phyloP scores from a whole-genome alignment of 2,329 filamentous ascomycete species.

The Aspergillus proliferans region DNA sequence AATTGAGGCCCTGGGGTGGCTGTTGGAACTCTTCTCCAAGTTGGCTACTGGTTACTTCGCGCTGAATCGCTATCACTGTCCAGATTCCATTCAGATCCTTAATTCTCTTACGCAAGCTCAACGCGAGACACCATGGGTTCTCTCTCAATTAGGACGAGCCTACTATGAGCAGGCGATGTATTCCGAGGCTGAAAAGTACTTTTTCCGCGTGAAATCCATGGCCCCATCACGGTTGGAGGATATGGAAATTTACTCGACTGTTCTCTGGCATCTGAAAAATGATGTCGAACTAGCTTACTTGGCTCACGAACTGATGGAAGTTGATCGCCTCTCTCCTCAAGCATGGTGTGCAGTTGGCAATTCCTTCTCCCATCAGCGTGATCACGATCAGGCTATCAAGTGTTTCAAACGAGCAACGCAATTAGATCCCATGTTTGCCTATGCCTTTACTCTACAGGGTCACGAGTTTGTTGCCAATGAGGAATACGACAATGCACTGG shows the following conservation, averaged over 20 bases:
- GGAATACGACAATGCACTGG: slow-evolving; percentile 90
- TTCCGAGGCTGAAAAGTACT: slow-evolving; percentile 77
- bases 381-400: slow-evolving; percentile 88
- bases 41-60: slow-evolving; percentile 74
- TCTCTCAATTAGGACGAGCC: slow-evolving; percentile 82
- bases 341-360: slow-evolving; percentile 96
- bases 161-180: slow-evolving; percentile 89
- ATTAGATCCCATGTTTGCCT: slow-evolving; percentile 82
- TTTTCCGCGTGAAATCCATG: slow-evolving; percentile 69
- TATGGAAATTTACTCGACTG: slow-evolving; percentile 97
- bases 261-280: slow-evolving; percentile 96
- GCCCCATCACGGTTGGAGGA: slow-evolving; percentile 80
- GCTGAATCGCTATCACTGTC: slow-evolving; percentile 70
- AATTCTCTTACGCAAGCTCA: slow-evolving; percentile 65
- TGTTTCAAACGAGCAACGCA: slow-evolving; percentile 95
- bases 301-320: slow-evolving; percentile 81
- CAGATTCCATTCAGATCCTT: slow-evolving; percentile 70
- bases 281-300: slow-evolving; percentile 89
- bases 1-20: slow-evolving; percentile 67
- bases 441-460: slow-evolving; percentile 90
- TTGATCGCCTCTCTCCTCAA: slow-evolving; percentile 82
- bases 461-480: slow-evolving; percentile 95
- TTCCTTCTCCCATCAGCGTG: slow-evolving; percentile 82
- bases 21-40: slow-evolving; percentile 75
- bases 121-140: slow-evolving; percentile 86